phyloP scores from a whole-genome alignment of 306 rosid species.

The Chamaecrista fasciculata region DNA sequence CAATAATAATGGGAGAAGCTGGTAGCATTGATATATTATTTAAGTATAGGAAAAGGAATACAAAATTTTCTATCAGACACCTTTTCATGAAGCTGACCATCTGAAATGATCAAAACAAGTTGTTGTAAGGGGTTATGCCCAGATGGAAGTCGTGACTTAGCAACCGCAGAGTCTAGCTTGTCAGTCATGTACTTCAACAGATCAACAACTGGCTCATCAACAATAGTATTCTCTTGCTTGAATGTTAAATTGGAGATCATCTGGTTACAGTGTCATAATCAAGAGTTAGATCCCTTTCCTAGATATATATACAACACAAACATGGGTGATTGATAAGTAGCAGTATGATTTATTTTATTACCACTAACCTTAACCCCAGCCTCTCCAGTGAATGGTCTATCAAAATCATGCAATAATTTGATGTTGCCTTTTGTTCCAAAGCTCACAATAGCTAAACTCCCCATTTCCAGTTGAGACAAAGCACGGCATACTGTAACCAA shows the following conservation, averaged over 20 bases:
- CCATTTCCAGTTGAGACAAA: constrained; percentile 83
- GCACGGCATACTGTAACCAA: constrained; percentile 93
- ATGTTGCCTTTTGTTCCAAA: constrained; percentile 89
- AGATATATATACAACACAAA: neutral
- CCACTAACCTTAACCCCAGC: constrained; percentile 70
- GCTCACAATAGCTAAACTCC: constrained; percentile 83
- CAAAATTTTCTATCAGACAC: constrained; percentile 27
- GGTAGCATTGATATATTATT: neutral
- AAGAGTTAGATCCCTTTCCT: constrained; percentile 25
- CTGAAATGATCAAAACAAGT: constrained; percentile 84
- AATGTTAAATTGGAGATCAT: constrained; percentile 86
- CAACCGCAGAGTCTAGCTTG: constrained; percentile 70
- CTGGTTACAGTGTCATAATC: constrained; percentile 37
- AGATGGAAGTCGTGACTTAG: constrained; percentile 78
- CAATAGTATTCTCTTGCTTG: constrained; percentile 79
- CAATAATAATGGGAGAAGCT: neutral
- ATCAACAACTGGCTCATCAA: constrained; percentile 80
- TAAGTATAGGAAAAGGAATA: neutral
- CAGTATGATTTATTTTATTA: neutral
- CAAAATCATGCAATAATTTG: constrained; percentile 79
- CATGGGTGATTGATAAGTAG: neutral
- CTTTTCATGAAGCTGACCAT: constrained; percentile 80
- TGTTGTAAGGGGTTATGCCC: constrained; percentile 83
- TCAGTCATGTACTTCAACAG: constrained; percentile 62
- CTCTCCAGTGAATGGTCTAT: constrained; percentile 72